Evolutionary conservation across 257 asterid genomes (phyloP), one percentile per base, ranked within the genome.

Genomic region (Euphrasia confusa): DNA sequence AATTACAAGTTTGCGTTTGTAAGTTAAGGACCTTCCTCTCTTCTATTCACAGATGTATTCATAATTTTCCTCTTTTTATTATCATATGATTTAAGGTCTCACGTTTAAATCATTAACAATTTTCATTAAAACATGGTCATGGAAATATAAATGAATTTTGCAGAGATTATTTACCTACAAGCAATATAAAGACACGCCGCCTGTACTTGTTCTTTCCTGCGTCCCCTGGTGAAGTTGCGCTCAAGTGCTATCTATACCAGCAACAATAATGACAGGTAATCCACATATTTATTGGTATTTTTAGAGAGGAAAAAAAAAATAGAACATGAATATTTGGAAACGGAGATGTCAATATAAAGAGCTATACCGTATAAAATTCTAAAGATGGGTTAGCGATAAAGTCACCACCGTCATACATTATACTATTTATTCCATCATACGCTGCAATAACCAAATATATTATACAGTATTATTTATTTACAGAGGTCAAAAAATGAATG

Each of bases 131-230:
- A 18, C 7, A 18, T 18, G 12, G 54, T 15, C 32, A 21, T 21
- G 35, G 35, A 14, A 54, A 54, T 52, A 12, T 17, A 24, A 40
- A 39, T 7, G 40, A 55, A 12, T 17, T 45, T 65, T 68, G 55
- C 52, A 60, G 39, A 28, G 15, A 61, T 57, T 62, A 45, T 85
- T 65, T 75, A 91, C 96, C 96, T 73, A 61, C 95, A 86, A 48
- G 82, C 62, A 74, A 86, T 84, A 78, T 88, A 91, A 65, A 91
- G 94, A 76, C 96, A 88, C 65, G 96, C 82, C 70, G 94, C 96
- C 63, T 79, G 84, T 42, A 91, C 95, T 66, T 76, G 92, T 39
- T 85, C 94, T 75, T 75, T 91, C 79, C 92, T 84, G 65, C 95
- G 95, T 24, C 98, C 98, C 80, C 83, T 84, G 30, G 98, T 88